Conservation (phyloP, 2,329 filamentous ascomycete species). For the Trichoderma simmonsii region DNA sequence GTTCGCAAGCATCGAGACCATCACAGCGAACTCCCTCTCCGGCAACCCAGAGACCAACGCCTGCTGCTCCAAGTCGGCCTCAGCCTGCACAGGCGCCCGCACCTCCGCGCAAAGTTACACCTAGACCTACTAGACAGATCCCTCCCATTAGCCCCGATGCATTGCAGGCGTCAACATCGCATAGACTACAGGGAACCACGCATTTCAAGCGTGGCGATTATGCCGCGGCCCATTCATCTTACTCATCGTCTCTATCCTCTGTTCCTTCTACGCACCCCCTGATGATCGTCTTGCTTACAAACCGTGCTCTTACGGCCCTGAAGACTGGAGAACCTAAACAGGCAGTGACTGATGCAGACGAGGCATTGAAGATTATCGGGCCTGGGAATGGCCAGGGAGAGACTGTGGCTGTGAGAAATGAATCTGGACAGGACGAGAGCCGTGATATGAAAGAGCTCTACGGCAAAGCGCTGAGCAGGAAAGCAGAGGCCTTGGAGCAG, state of each 20-base stretch:
- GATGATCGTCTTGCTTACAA: constrained; percentile 83
- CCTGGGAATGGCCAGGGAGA: constrained; percentile 75
- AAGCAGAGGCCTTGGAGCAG: constrained; percentile 92
- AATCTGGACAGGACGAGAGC: constrained; percentile 54
- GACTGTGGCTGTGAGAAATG: constrained; percentile 64
- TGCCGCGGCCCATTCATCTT: constrained; percentile 77
- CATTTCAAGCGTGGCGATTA: constrained; percentile 96
- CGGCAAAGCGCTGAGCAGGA: constrained; percentile 88
- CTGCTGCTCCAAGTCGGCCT: constrained; percentile 37
- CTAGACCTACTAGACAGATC: constrained; percentile 54
- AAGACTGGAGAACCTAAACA: constrained; percentile 91
- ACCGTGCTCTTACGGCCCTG: constrained; percentile 82
- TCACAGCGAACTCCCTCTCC: constrained; percentile 37
- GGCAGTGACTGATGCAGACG: constrained; percentile 80
- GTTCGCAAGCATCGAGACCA: constrained; percentile 36
- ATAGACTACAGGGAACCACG: constrained; percentile 76
- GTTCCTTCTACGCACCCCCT: constrained; percentile 79
- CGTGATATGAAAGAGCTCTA: constrained; percentile 93
- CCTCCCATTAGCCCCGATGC: constrained; percentile 67
- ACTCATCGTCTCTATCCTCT: constrained; percentile 70
- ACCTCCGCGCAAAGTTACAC: constrained; percentile 40
- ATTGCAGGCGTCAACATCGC: constrained; percentile 70
- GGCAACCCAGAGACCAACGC: constrained; percentile 33
- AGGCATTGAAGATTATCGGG: constrained; percentile 76
- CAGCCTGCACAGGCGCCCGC: constrained; percentile 25